Percentiles rank a stretch among this genome's conserved stretches.
phyloP scores from a whole-genome alignment of 2,329 filamentous ascomycete species.

The Ceratocystis colombiana region DNA sequence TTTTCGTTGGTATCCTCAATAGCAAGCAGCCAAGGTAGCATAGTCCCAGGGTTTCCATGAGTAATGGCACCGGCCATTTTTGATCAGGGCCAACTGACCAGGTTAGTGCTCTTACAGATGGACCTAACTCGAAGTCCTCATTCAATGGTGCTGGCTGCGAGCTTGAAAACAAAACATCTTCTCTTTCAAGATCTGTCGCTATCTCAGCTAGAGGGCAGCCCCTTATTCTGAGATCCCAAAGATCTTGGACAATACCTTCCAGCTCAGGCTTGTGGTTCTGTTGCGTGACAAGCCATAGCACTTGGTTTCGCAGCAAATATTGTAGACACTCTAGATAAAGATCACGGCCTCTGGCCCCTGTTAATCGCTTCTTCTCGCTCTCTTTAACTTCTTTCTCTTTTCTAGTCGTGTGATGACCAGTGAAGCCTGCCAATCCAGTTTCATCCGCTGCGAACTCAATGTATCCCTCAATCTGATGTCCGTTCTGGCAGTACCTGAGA shows the following conservation, averaged over 20 bases:
- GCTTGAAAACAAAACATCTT: conserved; percentile 29
- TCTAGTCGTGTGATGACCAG: conserved; percentile 36
- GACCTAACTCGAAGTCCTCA: conserved; percentile 27
- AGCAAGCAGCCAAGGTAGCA: conserved; percentile 72
- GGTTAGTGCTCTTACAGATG: conserved; percentile 33
- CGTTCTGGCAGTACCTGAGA: conserved; percentile 66
- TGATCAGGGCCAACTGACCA: conserved; percentile 39
- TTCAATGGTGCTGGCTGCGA: conserved; percentile 31
- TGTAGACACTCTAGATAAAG: conserved; percentile 80
- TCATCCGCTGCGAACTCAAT: conserved; percentile 54
- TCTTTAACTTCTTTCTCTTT: conserved; percentile 41
- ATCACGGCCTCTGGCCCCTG: conserved; percentile 58
- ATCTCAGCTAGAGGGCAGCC: conserved; percentile 32
- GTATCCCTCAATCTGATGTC: conserved; percentile 65
- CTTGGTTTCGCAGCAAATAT: conserved; percentile 71
- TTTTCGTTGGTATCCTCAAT: conserved; percentile 62
- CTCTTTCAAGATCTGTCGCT: background rate
- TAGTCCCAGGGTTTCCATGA: conserved; percentile 65
- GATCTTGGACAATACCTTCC: conserved; percentile 67
- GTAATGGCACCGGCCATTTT: conserved; percentile 50
- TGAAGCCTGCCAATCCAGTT: conserved; percentile 52
- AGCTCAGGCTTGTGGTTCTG: conserved; percentile 61
- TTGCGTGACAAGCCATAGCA: conserved; percentile 58
- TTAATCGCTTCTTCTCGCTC: conserved; percentile 48
- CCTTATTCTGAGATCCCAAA: conserved; percentile 66